phyloP scores from a whole-genome alignment of 495 filamentous ascomycete genomes.

The Poronia punctata region DNA sequence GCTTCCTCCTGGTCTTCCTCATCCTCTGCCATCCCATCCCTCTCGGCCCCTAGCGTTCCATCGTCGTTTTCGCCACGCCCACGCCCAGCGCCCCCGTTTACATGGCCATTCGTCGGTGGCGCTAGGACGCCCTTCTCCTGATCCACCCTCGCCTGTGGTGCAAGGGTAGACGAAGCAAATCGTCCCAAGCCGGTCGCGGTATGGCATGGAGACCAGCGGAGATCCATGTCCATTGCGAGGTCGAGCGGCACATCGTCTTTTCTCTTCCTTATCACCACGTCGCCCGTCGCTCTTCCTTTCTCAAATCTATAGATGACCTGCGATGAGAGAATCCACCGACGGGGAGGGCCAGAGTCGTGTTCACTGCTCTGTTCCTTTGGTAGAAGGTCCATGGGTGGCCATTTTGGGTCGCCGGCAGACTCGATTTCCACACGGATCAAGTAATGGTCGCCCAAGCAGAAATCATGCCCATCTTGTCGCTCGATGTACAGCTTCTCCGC shows the following conservation, averaged over 20 bases:
- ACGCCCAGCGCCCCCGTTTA: constrained; percentile 21
- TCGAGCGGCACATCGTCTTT: constrained; percentile 26
- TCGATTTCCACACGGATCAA: constrained; percentile 40
- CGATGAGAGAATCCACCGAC: constrained; percentile 35
- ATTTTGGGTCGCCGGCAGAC: constrained; percentile 36
- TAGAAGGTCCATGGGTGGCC: constrained; percentile 40
- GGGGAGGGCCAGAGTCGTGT: constrained; percentile 16
- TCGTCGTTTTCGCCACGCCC: constrained; percentile 10
- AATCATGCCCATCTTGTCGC: constrained; percentile 32
- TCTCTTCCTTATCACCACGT: constrained; percentile 31
- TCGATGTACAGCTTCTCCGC: constrained; percentile 40
- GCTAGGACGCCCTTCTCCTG: constrained; percentile 21
- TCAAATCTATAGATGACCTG: constrained; percentile 33
- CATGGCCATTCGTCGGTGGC: constrained; percentile 21
- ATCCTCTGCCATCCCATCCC: constrained; percentile 21
- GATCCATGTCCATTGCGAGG: constrained; percentile 39
- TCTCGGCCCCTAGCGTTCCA: constrained; percentile 15
- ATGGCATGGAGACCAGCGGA: constrained; percentile 35
- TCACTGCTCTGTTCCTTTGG: constrained; percentile 24
- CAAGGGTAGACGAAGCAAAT: constrained; percentile 11
- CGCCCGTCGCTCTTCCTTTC: constrained; percentile 30
- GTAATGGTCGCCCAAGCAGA: constrained; percentile 40
- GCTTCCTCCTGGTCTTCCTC: constrained; percentile 27
- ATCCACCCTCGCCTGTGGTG: constrained; percentile 22
- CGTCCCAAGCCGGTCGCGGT: constrained; percentile 17